A percentile compares a stretch with the other conserved stretches of the same genome.
These are phyloP conservation scores for Decorospora gaudefroyi DNA, from an alignment of 2,329 filamentous ascomycete species.

Conservation along the genomic window DNA sequence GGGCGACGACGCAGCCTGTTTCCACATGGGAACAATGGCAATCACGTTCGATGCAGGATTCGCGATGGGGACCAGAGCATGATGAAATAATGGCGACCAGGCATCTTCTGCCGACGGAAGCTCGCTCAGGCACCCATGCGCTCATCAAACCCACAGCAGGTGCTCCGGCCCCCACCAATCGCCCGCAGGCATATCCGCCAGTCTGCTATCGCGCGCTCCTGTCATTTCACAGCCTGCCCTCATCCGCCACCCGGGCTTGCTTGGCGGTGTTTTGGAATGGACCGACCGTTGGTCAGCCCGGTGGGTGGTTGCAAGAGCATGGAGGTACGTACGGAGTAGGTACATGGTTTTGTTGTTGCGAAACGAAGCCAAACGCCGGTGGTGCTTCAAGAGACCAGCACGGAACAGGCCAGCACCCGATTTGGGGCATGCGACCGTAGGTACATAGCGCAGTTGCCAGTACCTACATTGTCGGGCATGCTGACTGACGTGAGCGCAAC, in stretches of 20 bases:
- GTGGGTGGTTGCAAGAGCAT: slow-evolving; percentile 38
- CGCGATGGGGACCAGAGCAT: slow-evolving; percentile 14
- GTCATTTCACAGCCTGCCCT: slow-evolving; percentile 40
- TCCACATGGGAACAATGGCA: slow-evolving; percentile 17
- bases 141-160: slow-evolving; percentile 42
- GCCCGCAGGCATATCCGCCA: slow-evolving; percentile 38
- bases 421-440: slow-evolving; percentile 22
- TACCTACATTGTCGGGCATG: too few species aligned
- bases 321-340: not conserved
- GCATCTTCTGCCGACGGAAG: slow-evolving; percentile 36
- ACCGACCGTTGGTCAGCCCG: slow-evolving; percentile 27
- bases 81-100: slow-evolving; percentile 18
- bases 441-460: too few species aligned
- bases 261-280: slow-evolving; percentile 44
- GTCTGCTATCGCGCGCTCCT: slow-evolving; percentile 37
- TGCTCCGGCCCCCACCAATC: slow-evolving; percentile 31
- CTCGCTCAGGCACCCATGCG: slow-evolving; percentile 41
- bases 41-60: slow-evolving; percentile 22
- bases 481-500: slow-evolving; percentile 14
- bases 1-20: slow-evolving; percentile 23
- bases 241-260: slow-evolving; percentile 30
- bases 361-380: slow-evolving; percentile 44
- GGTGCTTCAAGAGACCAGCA: slow-evolving; percentile 36
- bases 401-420: slow-evolving; percentile 12
- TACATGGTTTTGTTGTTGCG: slow-evolving; percentile 34